Base-by-base conservation (phyloP, 768 basidiomycete species). In the Xerocomellus chrysenteron region DNA sequence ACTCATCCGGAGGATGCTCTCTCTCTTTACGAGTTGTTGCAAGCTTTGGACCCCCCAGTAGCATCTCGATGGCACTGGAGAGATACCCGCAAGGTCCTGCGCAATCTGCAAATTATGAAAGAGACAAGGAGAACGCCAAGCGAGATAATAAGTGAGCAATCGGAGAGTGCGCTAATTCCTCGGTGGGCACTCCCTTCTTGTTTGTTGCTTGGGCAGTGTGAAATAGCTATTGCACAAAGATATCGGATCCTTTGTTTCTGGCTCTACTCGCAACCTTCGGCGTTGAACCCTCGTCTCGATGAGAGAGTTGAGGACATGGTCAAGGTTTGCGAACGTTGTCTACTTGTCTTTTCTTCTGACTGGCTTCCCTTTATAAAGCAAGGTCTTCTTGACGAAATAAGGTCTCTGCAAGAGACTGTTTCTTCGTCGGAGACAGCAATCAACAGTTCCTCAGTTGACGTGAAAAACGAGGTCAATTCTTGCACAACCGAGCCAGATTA, bases 1-100 rank as follows among this genome's bases (percentile, higher is more conserved):
- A 68, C 70, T 1, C 74, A 86, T 57, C 83, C 84, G 1, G 78
- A 82, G 11, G 72, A 73, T 9, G 85, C 90, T 1, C 78, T 88
- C 47, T 68, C 77, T n/a, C 73, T 97, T 17, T 82, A 94, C 65
- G 73, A 69, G 11, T 76, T 98, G 13, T 75, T 99, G 19, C 71
- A 74, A 10, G 67, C 74, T 4, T 77, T 98, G 6, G 97, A 98
- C 64, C 85, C 85, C 0, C 62, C 68, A 0, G 83, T 93, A 44
- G 92, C 90, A 1, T 78, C 78, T 32, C 78, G 94, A 58, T 98
- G 96, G 96, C 97, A 99, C 68, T 98, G 96, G 96, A 81, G 79
- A 60, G 97, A 99, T 64, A 87, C 92, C 0, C 79, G 96, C 33
- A 99, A 98, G 72, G 90, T 98, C 7, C 71, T 91, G 12, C 80